These are phyloP conservation scores for Grammothele lineata DNA, from an alignment of 768 basidiomycete genomes.

Conservation along the genomic window DNA sequence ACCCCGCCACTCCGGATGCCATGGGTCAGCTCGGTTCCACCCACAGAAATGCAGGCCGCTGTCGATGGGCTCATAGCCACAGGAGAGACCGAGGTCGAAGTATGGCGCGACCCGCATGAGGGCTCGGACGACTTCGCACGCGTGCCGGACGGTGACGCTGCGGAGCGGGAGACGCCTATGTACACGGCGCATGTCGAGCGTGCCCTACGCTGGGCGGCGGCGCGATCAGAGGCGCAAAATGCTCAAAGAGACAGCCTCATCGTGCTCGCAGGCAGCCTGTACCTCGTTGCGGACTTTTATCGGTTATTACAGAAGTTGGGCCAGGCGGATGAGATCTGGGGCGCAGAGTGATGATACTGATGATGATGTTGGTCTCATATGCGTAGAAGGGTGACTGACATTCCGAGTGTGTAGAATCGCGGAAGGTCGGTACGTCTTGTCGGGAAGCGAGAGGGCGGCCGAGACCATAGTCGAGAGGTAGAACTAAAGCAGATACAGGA, in stretches of 20 bases:
- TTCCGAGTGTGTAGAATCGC: too few species aligned
- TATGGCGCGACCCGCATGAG: conserved; percentile 39
- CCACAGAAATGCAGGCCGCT: conserved; percentile 43
- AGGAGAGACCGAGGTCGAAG: conserved; percentile 28
- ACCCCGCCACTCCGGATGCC: conserved; percentile 88
- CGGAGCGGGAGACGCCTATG: conserved; percentile 29
- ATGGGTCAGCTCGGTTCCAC: conserved; percentile 73
- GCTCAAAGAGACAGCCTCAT: conserved; percentile 36
- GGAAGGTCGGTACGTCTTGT: too few species aligned
- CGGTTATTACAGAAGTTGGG: conserved; percentile 29
- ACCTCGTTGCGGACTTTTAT: conserved; percentile 93
- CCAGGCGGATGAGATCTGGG: conserved; percentile 14
- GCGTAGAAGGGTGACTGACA: too few species aligned
- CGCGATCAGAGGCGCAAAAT: conserved; percentile 14
- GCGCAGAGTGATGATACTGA: conserved; percentile 11
- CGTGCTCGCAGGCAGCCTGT: conserved; percentile 87
- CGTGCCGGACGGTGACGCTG: neutral
- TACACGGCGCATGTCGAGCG: conserved; percentile 19
- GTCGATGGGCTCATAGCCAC: conserved; percentile 39
- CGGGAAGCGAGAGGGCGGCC: too few species aligned
- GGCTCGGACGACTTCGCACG: conserved; percentile 16
- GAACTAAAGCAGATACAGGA: too few species aligned
- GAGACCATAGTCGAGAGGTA: too few species aligned
- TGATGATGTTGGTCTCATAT: too few species aligned
- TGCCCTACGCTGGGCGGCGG: conserved; percentile 46